Base-by-base conservation (phyloP, 192 early-diverging fungal species). In the Phlyctochytrium planicorne region DNA sequence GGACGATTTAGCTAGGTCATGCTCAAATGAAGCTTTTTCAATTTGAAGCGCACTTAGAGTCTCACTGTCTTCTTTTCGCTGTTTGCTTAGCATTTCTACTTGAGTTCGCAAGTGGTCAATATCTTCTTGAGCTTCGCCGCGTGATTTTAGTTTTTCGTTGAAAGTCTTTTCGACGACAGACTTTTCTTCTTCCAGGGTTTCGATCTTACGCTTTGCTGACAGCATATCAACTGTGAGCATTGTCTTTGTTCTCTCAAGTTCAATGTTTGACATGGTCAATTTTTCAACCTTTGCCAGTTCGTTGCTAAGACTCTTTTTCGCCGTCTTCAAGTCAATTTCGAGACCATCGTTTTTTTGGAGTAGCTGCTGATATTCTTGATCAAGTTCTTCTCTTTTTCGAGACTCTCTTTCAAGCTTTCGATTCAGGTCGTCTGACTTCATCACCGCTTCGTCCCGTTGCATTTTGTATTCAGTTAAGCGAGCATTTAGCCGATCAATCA, bases 1-100 rank as follows among this genome's bases (percentile, higher is more conserved):
- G 10, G 34, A 23, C 20, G 34, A 47, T 3, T 83, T 75, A 30
- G 40, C 52, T 12, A 80, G 23, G 61, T 83, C 82, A 29, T 75
- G 53, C 10, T 73, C 67, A 29, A 68, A 56, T 20, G 34, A 3
- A 10, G 75, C 79, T 24, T 40, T 50, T 6, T 53, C 52, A 36
- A 71, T 80, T n/a, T 34, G 56, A 34, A 80, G 23, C 6, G 40
- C 6, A 14, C 62, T 34, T n/a, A 77, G 34, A 30, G 67, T 24
- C 30, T 69, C 57, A 16, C 59, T 31, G 16, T 52, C 56, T n/a
- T 68, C 52, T 1, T 20, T 47, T 16, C 62, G 27, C 34, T 62
- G 60, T 14, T 12, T 29, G 17, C 25, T 35, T 4, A 74, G 33
- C 29, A 25, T n/a, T 12, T 53, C 68, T 12, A 76, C 30, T 34